Conservation (phyloP, 768 basidiomycete species). For the Naganishia randhawae region DNA sequence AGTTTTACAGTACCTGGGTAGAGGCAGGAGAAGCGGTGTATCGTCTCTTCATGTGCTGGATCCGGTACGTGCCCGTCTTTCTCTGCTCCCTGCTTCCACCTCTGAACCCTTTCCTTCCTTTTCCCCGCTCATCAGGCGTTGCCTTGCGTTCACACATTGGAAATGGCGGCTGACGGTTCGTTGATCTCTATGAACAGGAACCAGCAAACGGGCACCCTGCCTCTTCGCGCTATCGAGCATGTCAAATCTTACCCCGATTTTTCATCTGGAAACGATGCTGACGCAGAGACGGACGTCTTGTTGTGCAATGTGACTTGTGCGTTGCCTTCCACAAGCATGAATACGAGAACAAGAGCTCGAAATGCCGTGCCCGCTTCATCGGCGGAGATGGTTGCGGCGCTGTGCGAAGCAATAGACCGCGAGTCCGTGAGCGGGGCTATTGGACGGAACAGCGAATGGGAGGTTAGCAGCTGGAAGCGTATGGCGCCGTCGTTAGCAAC, state of each 20-base stretch:
- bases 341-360: neutral
- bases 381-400: neutral
- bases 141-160: neutral
- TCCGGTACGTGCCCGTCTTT: constrained; percentile 1
- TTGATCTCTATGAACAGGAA: neutral
- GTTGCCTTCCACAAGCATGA: neutral
- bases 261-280: neutral
- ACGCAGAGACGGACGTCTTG: neutral
- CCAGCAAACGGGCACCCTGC: neutral
- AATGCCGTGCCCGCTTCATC: neutral
- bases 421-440: neutral
- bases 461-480: neutral
- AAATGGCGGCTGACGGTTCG: neutral
- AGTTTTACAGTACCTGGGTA: neutral
- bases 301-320: neutral
- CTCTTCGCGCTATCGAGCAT: neutral
- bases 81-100: neutral
- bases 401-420: neutral
- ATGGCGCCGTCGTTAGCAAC: neutral
- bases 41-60: constrained; percentile 5
- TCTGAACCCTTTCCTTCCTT: neutral
- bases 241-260: neutral
- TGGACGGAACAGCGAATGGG: neutral
- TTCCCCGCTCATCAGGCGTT: no score
- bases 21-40: constrained; percentile 5